Evolutionary conservation across 768 basidiomycete genomes (phyloP).

Genomic region (Leccinellum albellum): DNA sequence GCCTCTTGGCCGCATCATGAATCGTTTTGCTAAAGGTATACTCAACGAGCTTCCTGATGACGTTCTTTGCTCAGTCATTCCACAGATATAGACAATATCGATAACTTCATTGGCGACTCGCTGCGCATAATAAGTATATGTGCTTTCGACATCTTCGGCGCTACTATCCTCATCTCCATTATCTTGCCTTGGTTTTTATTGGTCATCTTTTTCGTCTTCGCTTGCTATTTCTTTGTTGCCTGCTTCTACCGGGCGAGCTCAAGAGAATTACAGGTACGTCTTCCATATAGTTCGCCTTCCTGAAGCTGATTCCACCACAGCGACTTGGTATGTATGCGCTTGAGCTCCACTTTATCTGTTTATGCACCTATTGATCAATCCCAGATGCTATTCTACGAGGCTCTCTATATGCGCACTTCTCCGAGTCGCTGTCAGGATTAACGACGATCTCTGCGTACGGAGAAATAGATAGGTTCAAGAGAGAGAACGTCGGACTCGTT

Average conservation of each 20-base stretch:
- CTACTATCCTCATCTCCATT: conserved; percentile 73
- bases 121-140: conserved; percentile 70
- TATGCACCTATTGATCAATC: neutral
- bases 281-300: neutral
- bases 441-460: conserved; percentile 88
- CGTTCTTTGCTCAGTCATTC: neutral
- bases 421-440: conserved; percentile 83
- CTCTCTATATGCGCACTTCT: conserved; percentile 87
- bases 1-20: conserved; percentile 86
- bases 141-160: conserved; percentile 61
- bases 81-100: conserved; percentile 72
- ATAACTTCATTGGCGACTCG: conserved; percentile 72
- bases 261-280: conserved; percentile 72
- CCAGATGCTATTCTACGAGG: conserved; percentile 82
- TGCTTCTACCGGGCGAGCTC: conserved; percentile 83
- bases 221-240: conserved; percentile 70
- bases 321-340: conserved; percentile 44
- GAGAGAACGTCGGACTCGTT: conserved; percentile 70
- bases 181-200: conserved; percentile 84
- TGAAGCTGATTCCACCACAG: conserved; percentile 28
- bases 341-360: neutral
- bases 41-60: neutral
- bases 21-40: conserved; percentile 79
- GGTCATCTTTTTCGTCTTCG: conserved; percentile 55
- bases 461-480: conserved; percentile 69